A percentile compares a stretch with the other conserved stretches of the same genome.
phyloP scores from a whole-genome alignment of 2,329 filamentous ascomycete genomes.

The Mariannaea sp. region DNA sequence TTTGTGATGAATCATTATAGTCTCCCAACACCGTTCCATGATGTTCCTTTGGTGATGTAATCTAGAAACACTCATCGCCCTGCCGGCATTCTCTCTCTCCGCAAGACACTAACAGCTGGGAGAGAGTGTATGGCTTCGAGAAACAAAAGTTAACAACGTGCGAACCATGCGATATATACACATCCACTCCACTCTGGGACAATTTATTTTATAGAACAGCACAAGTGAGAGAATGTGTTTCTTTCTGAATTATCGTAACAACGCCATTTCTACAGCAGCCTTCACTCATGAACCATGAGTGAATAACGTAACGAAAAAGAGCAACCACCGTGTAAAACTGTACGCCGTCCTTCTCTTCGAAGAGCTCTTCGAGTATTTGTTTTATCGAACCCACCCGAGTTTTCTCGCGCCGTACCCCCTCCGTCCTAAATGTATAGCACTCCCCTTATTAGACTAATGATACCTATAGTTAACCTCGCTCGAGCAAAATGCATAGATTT shows the following conservation, averaged over 20 bases:
- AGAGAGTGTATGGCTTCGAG: too few species aligned
- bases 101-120: too few species aligned
- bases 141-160: too few species aligned
- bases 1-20: slow-evolving; percentile 20
- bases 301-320: slow-evolving; percentile 5
- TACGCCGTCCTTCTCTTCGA: slow-evolving; percentile 23
- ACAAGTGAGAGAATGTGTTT: background rate
- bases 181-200: too few species aligned
- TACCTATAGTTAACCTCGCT: slow-evolving; percentile 2
- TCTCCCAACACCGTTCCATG: background rate
- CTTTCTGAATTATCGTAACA: slow-evolving; percentile 27
- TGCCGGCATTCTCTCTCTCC: too few species aligned
- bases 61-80: too few species aligned
- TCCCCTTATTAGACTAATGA: slow-evolving; percentile 21
- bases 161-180: too few species aligned
- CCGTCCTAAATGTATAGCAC: background rate
- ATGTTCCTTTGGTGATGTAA: background rate
- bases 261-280: slow-evolving; percentile 6
- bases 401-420: background rate
- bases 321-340: slow-evolving; percentile 25
- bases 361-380: too few species aligned
- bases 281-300: background rate
- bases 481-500: slow-evolving; percentile 1
- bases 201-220: background rate
- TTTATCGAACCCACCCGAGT: background rate